Evolutionary conservation across 2,329 filamentous ascomycete genomes (phyloP).

Genomic region (Penicillium sp.): DNA sequence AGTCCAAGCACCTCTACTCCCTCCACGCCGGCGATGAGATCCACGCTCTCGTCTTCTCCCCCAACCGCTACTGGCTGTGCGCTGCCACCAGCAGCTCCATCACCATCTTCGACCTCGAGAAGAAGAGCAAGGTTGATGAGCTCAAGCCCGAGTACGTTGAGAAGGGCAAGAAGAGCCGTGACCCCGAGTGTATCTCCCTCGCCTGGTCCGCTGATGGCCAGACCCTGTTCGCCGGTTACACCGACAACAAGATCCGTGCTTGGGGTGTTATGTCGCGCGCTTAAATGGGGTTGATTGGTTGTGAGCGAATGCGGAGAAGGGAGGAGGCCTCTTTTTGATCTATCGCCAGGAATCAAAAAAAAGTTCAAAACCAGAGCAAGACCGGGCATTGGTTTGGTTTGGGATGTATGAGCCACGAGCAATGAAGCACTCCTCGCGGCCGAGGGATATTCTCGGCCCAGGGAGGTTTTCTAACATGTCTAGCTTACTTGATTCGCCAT

Average conservation of each 20-base stretch:
- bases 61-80: constrained; percentile 99
- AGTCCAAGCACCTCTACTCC: constrained; percentile 99
- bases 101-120: constrained; percentile 99
- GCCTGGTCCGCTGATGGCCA: constrained; percentile 98
- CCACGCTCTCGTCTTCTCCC: constrained; percentile 99
- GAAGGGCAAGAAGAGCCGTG: constrained; percentile 97
- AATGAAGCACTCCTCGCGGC: constrained; percentile 40
- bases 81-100: constrained; percentile 95
- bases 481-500: constrained; percentile 41
- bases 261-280: constrained; percentile 97
- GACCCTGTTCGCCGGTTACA: constrained; percentile 99
- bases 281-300: constrained; percentile 51
- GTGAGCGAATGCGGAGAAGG: constrained; percentile 25
- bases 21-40: constrained; percentile 99
- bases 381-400: constrained; percentile 36
- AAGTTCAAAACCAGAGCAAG: constrained; percentile 36
- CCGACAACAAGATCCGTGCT: constrained; percentile 97
- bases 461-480: constrained; percentile 39
- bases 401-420: constrained; percentile 50
- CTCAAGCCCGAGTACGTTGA: constrained; percentile 97
- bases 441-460: constrained; percentile 21
- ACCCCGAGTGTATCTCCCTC: constrained; percentile 96
- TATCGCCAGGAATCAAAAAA: constrained; percentile 37
- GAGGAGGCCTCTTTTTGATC: constrained; percentile 33
- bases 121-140: constrained; percentile 99